phyloP scores from a whole-genome alignment of 331 rosid genomes.

The Pyrus hybrid region DNA sequence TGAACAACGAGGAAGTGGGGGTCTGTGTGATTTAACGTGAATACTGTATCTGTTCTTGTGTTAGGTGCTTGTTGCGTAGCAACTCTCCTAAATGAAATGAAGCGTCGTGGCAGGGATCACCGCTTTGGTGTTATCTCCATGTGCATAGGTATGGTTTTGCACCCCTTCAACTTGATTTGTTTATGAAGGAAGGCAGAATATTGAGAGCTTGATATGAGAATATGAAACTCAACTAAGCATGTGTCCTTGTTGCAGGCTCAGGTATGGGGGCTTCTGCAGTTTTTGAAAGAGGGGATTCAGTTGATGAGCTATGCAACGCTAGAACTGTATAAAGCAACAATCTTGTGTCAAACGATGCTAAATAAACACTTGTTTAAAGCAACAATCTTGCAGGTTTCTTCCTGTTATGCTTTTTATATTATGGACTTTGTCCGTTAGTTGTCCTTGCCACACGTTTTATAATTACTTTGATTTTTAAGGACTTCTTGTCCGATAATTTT shows the following conservation, averaged over 20 bases:
- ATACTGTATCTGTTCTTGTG: not conserved
- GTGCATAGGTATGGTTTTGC: constrained; percentile 72
- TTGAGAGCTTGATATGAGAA: not conserved
- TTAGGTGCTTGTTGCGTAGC: constrained; percentile 81
- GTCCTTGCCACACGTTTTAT: too few relatives aligned
- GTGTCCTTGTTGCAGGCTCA: constrained; percentile 42
- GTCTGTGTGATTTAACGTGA: not conserved
- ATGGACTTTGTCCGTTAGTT: too few relatives aligned
- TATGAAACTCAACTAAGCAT: not conserved
- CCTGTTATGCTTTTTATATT: too few relatives aligned
- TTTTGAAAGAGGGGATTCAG: constrained; percentile 65
- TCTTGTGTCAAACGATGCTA: constrained; percentile 12
- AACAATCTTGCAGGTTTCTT: not conserved
- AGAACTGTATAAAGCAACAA: constrained; percentile 1
- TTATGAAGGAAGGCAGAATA: not conserved
- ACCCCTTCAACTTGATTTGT: not conserved
- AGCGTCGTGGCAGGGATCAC: constrained; percentile 62
- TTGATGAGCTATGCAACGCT: constrained; percentile 31
- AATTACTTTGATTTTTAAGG: too few relatives aligned
- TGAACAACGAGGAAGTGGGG: too few relatives aligned
- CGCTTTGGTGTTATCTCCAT: constrained; percentile 81
- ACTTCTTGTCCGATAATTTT: too few relatives aligned
- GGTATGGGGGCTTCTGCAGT: constrained; percentile 98
- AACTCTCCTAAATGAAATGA: constrained; percentile 79
- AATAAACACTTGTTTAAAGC: not conserved